Conservation (phyloP, 2,329 filamentous ascomycete species). For the Scedosporium apiospermum region DNA sequence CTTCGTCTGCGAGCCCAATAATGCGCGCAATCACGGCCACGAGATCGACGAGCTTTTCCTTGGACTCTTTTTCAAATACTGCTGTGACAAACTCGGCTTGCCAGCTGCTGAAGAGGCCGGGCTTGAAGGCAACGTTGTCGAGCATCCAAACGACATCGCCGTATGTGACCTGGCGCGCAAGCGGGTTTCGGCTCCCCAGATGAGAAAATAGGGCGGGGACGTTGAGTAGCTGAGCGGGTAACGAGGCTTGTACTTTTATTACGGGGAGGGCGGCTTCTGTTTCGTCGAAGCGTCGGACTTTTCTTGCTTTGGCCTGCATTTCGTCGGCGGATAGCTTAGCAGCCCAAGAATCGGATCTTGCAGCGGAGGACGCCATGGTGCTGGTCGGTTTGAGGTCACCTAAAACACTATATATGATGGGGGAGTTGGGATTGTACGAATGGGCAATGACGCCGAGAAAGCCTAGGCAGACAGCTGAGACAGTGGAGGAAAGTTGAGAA, state of each 20-base stretch:
- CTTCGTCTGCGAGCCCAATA: conserved; percentile 54
- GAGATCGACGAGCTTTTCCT: conserved; percentile 55
- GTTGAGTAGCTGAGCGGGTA: conserved; percentile 18
- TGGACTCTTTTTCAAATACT: conserved; percentile 66
- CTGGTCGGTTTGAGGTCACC: not conserved
- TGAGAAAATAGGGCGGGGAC: conserved; percentile 35
- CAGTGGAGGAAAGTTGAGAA: not conserved
- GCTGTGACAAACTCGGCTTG: conserved; percentile 75
- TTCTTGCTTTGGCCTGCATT: conserved; percentile 42
- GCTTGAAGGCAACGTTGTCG: conserved; percentile 76
- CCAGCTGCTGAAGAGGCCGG: conserved; percentile 46
- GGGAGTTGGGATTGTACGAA: too few species aligned
- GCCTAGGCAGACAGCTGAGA: not conserved
- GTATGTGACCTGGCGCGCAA: conserved; percentile 48
- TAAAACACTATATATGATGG: not conserved
- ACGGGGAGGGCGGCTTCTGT: conserved; percentile 37
- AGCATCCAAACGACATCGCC: conserved; percentile 77
- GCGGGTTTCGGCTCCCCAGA: conserved; percentile 44
- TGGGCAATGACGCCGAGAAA: too few species aligned
- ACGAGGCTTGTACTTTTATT: conserved; percentile 17
- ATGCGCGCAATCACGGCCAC: conserved; percentile 62
- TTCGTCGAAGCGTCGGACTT: conserved; percentile 37
- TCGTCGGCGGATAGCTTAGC: conserved; percentile 19
- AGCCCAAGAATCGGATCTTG: conserved; percentile 4
- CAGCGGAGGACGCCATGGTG: not conserved